Evolutionary conservation across 805 yeast genomes (phyloP).

Genomic region (Suhomyces pyralidae): DNA sequence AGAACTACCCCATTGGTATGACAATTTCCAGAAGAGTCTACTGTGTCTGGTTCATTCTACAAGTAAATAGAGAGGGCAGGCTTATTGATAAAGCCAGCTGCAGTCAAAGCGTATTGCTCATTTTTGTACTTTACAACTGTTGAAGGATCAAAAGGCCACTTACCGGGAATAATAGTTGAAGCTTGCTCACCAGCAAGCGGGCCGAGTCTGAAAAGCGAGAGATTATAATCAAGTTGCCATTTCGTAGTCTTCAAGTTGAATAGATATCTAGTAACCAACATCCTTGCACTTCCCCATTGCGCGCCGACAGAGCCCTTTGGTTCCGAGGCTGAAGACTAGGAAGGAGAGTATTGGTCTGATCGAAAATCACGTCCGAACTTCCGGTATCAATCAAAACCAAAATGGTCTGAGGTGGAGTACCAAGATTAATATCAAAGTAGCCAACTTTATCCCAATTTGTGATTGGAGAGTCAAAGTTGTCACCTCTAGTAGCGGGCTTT

Average conservation of each 20-base stretch:
- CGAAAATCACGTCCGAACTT: not conserved
- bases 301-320: not conserved
- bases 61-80: not conserved
- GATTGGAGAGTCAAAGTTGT: not conserved
- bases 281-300: not conserved
- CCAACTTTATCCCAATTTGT: not conserved
- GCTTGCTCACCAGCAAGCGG: not conserved
- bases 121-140: not conserved
- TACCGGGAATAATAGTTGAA: no score
- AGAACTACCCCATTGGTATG: constrained; percentile 28
- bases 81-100: not conserved
- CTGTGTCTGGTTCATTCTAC: not conserved
- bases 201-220: not conserved
- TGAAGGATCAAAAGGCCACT: no score
- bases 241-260: not conserved
- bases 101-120: not conserved
- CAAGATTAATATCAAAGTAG: not conserved
- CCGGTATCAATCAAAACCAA: not conserved
- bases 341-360: not conserved
- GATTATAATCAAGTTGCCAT: not conserved
- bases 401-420: not conserved
- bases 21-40: no score
- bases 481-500: not conserved
- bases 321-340: not conserved
- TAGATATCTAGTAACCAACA: no score